A percentile compares a stretch with the other conserved stretches of the same genome.
Evolutionary conservation across 176 grass and related monocot species (phyloP).

Genomic region (Avena sativa): DNA sequence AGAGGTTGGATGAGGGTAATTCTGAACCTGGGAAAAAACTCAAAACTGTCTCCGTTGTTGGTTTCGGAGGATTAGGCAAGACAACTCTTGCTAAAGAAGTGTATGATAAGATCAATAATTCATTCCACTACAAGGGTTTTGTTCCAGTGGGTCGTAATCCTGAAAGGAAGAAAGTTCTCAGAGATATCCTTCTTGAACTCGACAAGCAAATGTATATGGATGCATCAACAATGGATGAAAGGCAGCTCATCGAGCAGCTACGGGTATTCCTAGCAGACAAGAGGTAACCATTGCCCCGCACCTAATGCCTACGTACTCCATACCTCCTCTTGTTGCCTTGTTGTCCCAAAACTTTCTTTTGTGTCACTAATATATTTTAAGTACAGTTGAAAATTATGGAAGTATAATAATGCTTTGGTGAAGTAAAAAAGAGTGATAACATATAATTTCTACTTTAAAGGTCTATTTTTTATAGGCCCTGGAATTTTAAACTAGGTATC

Average conservation of each 20-base stretch:
- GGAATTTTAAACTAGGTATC: no score
- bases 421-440: no score
- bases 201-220: neutral
- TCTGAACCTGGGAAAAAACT: neutral
- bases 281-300: neutral
- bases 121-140: neutral
- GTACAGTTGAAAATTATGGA: no score
- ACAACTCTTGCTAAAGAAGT: slow-evolving; percentile 17
- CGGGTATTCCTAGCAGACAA: neutral
- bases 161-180: neutral
- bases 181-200: neutral
- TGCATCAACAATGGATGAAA: neutral
- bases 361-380: no score
- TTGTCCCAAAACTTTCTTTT: no score
- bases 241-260: neutral
- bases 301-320: no score
- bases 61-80: slow-evolving; percentile 26
- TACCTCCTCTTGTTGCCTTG: no score
- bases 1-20: no score
- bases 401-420: no score
- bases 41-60: neutral
- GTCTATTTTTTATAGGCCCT: no score
- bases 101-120: neutral
- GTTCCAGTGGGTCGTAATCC: neutral
- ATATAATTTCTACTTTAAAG: no score